Percentiles rank a stretch among this genome's conserved stretches.
Conservation (phyloP, 352 stramenopile species). For the Globisporangium camurandrum region DNA sequence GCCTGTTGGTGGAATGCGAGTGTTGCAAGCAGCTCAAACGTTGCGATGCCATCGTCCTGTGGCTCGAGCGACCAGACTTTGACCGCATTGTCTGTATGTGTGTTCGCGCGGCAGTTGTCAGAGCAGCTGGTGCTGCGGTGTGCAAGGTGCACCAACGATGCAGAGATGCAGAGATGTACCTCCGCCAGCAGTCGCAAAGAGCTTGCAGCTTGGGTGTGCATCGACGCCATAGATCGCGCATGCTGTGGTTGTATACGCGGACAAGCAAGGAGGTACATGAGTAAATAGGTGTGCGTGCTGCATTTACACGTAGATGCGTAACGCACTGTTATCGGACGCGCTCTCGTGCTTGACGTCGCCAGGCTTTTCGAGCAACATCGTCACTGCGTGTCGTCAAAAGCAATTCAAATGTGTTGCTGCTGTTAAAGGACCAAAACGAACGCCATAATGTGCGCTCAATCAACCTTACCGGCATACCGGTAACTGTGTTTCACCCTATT, state of each 20-base stretch:
- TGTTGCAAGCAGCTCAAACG: conserved; percentile 76
- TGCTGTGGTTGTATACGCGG: conserved; percentile 21
- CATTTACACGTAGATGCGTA: not conserved
- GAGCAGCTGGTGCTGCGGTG: not conserved
- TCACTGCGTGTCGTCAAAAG: not conserved
- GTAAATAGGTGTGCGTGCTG: not conserved
- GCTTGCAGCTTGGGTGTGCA: conserved; percentile 57
- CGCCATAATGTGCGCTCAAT: not conserved
- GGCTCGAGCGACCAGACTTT: conserved; percentile 75
- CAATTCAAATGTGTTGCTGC: not conserved
- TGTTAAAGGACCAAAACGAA: too few relatives aligned
- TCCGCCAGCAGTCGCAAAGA: conserved; percentile 76
- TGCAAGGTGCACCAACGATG: not conserved
- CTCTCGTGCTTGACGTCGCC: conserved; percentile 71
- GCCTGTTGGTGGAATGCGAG: conserved; percentile 77
- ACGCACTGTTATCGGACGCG: conserved; percentile 49
- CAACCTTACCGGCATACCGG: too few relatives aligned
- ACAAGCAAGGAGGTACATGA: conserved; percentile 2
- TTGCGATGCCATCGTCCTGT: conserved; percentile 30
- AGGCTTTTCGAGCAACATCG: conserved; percentile 81
- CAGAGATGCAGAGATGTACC: conserved; percentile 17
- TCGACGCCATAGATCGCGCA: conserved; percentile 83
- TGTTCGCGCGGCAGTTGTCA: not conserved
- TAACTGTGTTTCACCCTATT: too few relatives aligned
- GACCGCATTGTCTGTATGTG: conserved; percentile 51